These are phyloP conservation scores for Nemania diffusa DNA, from an alignment of 2,329 filamentous ascomycete genomes.

Conservation along the genomic window DNA sequence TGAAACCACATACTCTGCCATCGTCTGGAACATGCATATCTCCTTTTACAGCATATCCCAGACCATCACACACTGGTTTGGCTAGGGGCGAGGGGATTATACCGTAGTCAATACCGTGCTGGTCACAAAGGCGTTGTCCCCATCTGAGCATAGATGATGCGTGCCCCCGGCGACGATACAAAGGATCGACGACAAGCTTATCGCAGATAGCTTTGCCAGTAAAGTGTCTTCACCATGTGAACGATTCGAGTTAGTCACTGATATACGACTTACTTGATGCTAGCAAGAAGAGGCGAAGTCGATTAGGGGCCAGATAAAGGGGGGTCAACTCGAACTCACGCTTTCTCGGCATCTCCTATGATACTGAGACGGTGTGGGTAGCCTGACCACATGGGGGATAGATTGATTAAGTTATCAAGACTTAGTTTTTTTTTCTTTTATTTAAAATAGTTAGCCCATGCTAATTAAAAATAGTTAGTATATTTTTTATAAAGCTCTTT, in stretches of 20 bases:
- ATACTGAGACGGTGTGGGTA: too few species aligned
- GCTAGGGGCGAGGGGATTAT: conserved; percentile 4
- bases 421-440: too few species aligned
- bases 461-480: too few species aligned
- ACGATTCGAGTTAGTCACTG: not conserved
- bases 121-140: not conserved
- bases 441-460: too few species aligned
- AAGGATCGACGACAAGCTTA: conserved; percentile 13
- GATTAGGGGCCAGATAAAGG: too few species aligned
- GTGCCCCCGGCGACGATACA: conserved; percentile 1
- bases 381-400: too few species aligned
- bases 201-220: conserved; percentile 1
- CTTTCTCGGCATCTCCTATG: not conserved
- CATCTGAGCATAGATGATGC: not conserved
- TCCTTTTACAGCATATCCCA: not conserved
- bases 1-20: not conserved
- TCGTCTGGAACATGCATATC: conserved; percentile 3
- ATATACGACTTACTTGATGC: not conserved
- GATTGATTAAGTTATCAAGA: too few species aligned
- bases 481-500: too few species aligned
- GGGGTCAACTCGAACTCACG: not conserved
- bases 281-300: too few species aligned
- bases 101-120: conserved; percentile 5
- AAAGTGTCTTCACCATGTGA: conserved; percentile 4
- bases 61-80: conserved; percentile 4